These are phyloP conservation scores for Pisolithus microcarpus DNA, from an alignment of 768 basidiomycete species.

Conservation along the genomic window DNA sequence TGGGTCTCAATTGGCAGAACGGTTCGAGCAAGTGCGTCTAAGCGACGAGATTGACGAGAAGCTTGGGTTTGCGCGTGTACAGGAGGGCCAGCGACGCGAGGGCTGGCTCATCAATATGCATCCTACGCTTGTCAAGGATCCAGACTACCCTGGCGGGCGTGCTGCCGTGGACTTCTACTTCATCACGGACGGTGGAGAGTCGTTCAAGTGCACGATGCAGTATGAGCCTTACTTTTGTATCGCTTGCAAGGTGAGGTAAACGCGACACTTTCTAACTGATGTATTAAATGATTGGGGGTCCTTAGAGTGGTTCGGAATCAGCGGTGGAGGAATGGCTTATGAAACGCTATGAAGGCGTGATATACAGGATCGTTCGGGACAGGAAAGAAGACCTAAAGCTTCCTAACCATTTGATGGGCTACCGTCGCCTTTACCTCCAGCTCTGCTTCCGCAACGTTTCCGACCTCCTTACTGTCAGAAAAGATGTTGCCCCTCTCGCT, in stretches of 20 bases:
- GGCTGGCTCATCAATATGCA: slow-evolving; percentile 99
- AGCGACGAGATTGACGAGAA: slow-evolving; percentile 90
- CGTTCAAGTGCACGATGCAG: slow-evolving; percentile 89
- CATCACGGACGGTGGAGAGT: slow-evolving; percentile 91
- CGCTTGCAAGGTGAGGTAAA: slow-evolving; percentile 70
- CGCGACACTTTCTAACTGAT: not conserved
- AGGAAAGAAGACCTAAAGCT: slow-evolving; percentile 91
- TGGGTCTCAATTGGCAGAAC: slow-evolving; percentile 77
- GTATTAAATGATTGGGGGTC: slow-evolving; percentile 2
- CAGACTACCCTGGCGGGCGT: slow-evolving; percentile 75
- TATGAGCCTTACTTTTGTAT: slow-evolving; percentile 96
- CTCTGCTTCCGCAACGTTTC: slow-evolving; percentile 90
- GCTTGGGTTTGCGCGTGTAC: slow-evolving; percentile 76
- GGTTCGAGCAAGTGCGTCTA: slow-evolving; percentile 71
- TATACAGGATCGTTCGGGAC: slow-evolving; percentile 70
- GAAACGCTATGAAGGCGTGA: slow-evolving; percentile 86
- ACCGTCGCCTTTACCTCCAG: slow-evolving; percentile 81
- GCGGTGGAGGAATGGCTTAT: slow-evolving; percentile 92
- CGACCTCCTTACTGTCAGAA: slow-evolving; percentile 80
- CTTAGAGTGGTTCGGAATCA: slow-evolving; percentile 76
- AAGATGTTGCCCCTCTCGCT: slow-evolving; percentile 86
- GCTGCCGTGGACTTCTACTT: slow-evolving; percentile 96
- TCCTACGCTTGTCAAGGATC: slow-evolving; percentile 86
- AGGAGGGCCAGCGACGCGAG: slow-evolving; percentile 69
- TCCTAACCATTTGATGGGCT: slow-evolving; percentile 96